These are phyloP conservation scores for Avicennia marina DNA, from an alignment of 257 asterid genomes.

Conservation along the genomic window DNA sequence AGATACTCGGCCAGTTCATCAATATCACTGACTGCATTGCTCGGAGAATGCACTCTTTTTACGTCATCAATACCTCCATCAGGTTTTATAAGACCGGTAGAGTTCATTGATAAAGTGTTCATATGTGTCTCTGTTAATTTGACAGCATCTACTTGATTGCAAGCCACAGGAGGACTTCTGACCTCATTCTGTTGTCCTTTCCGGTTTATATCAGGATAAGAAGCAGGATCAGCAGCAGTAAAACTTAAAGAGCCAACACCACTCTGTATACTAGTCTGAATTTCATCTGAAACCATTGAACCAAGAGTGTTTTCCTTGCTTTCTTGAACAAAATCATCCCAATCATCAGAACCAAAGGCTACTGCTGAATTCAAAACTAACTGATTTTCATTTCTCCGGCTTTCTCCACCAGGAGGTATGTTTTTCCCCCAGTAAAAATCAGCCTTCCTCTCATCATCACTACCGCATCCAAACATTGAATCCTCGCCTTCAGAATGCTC, in stretches of 20 bases:
- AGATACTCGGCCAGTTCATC: conserved; percentile 40
- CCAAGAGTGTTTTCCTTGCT: conserved; percentile 29
- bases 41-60: conserved; percentile 19
- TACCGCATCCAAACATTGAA: conserved; percentile 75
- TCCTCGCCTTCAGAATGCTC: conserved; percentile 79
- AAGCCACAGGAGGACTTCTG: conserved; percentile 14
- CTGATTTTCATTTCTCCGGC: conserved; percentile 31
- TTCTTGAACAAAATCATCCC: conserved; percentile 69
- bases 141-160: conserved; percentile 23
- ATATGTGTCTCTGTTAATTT: conserved; percentile 14
- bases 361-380: conserved; percentile 59
- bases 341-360: conserved; percentile 84
- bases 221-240: conserved; percentile 18
- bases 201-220: conserved; percentile 15
- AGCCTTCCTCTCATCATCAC: conserved; percentile 48
- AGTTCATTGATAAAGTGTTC: conserved; percentile 18
- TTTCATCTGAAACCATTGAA: conserved; percentile 30
- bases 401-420: conserved; percentile 23
- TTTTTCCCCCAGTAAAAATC: conserved; percentile 27
- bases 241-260: conserved; percentile 22
- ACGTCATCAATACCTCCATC: conserved; percentile 28
- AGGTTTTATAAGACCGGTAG: conserved; percentile 15
- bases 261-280: conserved; percentile 21
- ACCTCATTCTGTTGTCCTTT: conserved; percentile 18
- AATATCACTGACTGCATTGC: conserved; percentile 32